Evolutionary conservation across 352 stramenopile species (phyloP), one percentile per base, ranked within the genome.

Genomic region (Pythium aquatile): DNA sequence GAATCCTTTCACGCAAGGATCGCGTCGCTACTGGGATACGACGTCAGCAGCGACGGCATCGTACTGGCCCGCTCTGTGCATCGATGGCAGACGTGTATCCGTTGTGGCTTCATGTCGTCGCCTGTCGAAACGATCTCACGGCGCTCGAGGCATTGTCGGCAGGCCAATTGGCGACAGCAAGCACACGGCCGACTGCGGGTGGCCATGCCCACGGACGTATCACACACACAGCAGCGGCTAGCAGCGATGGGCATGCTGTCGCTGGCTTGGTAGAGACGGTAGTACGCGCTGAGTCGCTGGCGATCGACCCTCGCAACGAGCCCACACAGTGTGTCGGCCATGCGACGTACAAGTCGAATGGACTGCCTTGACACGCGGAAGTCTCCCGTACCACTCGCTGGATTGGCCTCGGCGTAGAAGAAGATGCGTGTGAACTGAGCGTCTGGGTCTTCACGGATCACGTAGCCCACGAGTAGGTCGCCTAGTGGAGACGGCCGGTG

Each of bases 351-450:
- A 14, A 68, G 46, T 55, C 35, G 42, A 17, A 48, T 58, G 20
- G 33, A 20, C 30, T 48, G 24, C 26, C 42, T 32, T 11, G 42
- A 35, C 3, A 62, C 61, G 6, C 17, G 10, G 10, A 3, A 5
- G 20, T 30, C 24, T 16, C 20, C 20, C 11, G 26, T 30, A 6
- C 40, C 17, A 29, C n/a, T 28, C 13, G 55, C 20, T 26, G 40
- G 40, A 20, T 47, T 47, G 16, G 40, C 53, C 10, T 68, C 53
- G 17, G 74, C 79, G 65, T 87, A 84, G 58, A 90, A 87, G 63
- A 88, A 90, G 17, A 90, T 58, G 0, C 81, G 76, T 37, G 81
- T 90, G 56, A 80, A 82, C 59, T 88, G 76, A 11, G 78, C 77
- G 37, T 76, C 66, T 20, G 70, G 73, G 54, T 88, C 77, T 63